Evolutionary conservation across 306 rosid species (phyloP).

Genomic region (Rosa lucieae): DNA sequence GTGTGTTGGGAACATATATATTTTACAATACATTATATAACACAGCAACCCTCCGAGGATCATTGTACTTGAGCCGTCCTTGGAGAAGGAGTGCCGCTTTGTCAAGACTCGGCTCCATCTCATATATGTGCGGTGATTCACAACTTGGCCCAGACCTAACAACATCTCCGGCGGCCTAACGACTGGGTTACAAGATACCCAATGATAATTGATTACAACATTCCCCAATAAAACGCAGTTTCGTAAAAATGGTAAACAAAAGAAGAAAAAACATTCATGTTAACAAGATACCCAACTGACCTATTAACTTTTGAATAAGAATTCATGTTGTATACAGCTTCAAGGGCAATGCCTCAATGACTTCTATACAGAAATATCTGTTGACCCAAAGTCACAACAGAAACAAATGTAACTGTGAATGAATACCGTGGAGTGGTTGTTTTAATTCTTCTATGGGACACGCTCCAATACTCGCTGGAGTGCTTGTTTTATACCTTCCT

Average conservation of each 20-base stretch:
- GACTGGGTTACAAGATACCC: neutral
- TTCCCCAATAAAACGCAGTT: neutral
- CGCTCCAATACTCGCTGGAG: conserved; percentile 89
- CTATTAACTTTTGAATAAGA: neutral
- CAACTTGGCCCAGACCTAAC: too few species aligned
- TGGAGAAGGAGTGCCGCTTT: too few species aligned
- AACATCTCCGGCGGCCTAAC: too few species aligned
- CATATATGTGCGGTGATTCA: too few species aligned
- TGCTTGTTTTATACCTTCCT: conserved; percentile 85
- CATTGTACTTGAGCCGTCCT: too few species aligned
- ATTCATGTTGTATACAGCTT: conserved; percentile 9
- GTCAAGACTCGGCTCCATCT: too few species aligned
- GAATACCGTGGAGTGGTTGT: conserved; percentile 42
- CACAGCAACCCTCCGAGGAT: too few species aligned
- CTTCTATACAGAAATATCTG: conserved; percentile 27
- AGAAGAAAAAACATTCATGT: neutral
- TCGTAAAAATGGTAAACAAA: neutral
- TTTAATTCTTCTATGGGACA: conserved; percentile 58
- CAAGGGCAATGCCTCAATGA: neutral
- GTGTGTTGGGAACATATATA: too few species aligned
- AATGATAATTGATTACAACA: neutral
- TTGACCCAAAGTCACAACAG: neutral
- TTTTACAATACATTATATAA: too few species aligned
- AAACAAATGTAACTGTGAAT: neutral
- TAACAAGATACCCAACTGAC: neutral